Evolutionary conservation across 2,329 filamentous ascomycete genomes (phyloP), one percentile per base, ranked within the genome.

Genomic region (Colletotrichum sojae): DNA sequence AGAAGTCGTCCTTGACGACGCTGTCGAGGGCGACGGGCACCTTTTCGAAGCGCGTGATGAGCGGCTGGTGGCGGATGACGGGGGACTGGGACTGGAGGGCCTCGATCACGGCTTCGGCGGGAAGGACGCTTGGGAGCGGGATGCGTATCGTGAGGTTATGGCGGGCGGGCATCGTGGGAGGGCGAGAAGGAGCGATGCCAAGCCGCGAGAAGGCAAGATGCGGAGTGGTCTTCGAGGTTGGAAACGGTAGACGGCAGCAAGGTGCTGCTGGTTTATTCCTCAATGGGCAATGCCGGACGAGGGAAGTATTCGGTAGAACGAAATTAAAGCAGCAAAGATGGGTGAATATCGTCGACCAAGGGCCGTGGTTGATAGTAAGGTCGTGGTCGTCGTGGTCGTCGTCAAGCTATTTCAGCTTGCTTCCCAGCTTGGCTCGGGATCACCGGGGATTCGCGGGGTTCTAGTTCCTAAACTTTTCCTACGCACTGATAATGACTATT

Each of bases 1-100:
- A 85, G 74, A 83, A 84, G 48, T 80, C 75, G 73, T 85, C 83
- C 66, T 77, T 74, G 56, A 76, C 77, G 51, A 82, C 75, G 63
- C 78, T 76, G 18, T 73, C 71, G 31, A 79, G 72, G n/a, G 76
- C 70, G 25, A 80, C 73, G 49, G 77, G 69, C 12, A 80, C 77
- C 45, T 78, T 77, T 52, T 79, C 76, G 71, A 75, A 84, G 40
- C 75, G 73, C 5, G 73, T 77, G 39, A 82, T 75, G 45, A 81
- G 75, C 69, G 76, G 77, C 31, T 83, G 81, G 70, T 83, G 80
- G 71, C 71, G 75, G 73, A 85, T 83, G 69, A 85, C 78, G 40
- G 83, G 79, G 46, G 77, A 75, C 71, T 81, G 80, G 56, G 79
- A 75, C 48, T 84, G 82, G 3, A 86, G 76, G 13, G 78, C 75